Evolutionary conservation across 2,329 filamentous ascomycete species (phyloP), one percentile per base, ranked within the genome.

Genomic region (Trichoderma breve): DNA sequence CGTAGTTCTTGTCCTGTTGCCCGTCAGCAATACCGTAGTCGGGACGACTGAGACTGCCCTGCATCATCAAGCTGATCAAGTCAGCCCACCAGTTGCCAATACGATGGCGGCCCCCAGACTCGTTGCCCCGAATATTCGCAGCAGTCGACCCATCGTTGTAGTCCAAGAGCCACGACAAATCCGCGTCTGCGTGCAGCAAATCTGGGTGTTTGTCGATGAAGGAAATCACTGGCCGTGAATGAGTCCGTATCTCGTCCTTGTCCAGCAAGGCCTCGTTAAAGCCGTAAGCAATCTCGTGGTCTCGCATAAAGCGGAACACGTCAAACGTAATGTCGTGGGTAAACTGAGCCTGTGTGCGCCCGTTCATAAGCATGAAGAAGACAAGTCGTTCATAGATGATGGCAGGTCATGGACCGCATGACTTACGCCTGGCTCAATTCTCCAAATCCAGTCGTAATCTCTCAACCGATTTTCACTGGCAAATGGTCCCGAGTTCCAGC

Each of bases 401-500:
- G 11, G 12, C 3, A 15, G 15, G 2, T 24, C 24, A 39, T 6
- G 14, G 7, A 7, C 5, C 6, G 6, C 11, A n/a, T 6, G 36
- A 81, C 86, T 84, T 80, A 89, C 88, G 71, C 88, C 87, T 62
- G 88, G 88, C 75, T 90, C 87, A 12, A 90, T 84, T 74, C 85
- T 84, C 88, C 87, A 89, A 77, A 88, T 90, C 84, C 85, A 90
- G 70, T 89, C 84, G 74, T 88, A 89, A 28, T 83, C 74, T 71
- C 87, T 83, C 60, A 97, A 86, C 2, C 91, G 90, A 0, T 91
- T 89, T 80, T 97, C 93, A 70, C 91, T 88, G 80, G 93, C 94
- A 84, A 97, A 95, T 78, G 93, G 86, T 71, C 93, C 93, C 74
- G 90, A 92, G 81, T 94, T 95, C 93, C 93, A 96, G 60, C 92